Conservation (phyloP, 1,284 basidiomycete genomes). For the Bothia castanella region DNA sequence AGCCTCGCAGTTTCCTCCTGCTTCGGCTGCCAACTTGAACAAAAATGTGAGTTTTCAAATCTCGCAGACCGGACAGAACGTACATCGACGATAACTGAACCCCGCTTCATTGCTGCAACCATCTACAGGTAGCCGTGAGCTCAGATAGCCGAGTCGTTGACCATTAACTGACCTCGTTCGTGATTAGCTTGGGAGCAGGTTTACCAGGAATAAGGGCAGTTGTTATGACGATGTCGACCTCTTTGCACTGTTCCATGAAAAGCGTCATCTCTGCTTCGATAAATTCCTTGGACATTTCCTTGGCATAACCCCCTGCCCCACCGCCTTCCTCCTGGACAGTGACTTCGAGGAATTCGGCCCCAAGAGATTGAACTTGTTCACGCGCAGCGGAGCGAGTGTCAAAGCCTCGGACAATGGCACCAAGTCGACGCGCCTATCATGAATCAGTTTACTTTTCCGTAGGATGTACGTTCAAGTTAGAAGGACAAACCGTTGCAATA, state of each 20-base stretch:
- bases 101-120: constrained; percentile 83
- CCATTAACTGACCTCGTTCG: constrained; percentile 47
- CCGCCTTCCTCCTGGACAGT: constrained; percentile 73
- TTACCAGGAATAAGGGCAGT: constrained; percentile 81
- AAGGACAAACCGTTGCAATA: constrained; percentile 63
- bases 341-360: constrained; percentile 83
- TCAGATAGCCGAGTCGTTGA: background rate
- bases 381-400: constrained; percentile 79
- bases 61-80: constrained; percentile 9
- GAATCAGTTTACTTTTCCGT: constrained; percentile 5
- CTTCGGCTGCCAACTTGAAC: constrained; percentile 63
- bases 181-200: constrained; percentile 80
- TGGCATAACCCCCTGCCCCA: constrained; percentile 81
- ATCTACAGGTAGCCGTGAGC: constrained; percentile 42
- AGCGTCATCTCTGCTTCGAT: constrained; percentile 85
- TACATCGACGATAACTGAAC: constrained; percentile 77
- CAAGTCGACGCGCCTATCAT: constrained; percentile 66
- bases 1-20: constrained; percentile 80
- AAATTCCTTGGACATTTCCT: constrained; percentile 87
- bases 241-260: constrained; percentile 80
- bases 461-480: background rate
- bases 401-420: constrained; percentile 82
- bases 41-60: constrained; percentile 16
- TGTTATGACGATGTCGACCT: constrained; percentile 83
- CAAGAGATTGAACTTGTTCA: constrained; percentile 83